Conservation (phyloP, 2,329 filamentous ascomycete species). For the Didymellaceae sp. region DNA sequence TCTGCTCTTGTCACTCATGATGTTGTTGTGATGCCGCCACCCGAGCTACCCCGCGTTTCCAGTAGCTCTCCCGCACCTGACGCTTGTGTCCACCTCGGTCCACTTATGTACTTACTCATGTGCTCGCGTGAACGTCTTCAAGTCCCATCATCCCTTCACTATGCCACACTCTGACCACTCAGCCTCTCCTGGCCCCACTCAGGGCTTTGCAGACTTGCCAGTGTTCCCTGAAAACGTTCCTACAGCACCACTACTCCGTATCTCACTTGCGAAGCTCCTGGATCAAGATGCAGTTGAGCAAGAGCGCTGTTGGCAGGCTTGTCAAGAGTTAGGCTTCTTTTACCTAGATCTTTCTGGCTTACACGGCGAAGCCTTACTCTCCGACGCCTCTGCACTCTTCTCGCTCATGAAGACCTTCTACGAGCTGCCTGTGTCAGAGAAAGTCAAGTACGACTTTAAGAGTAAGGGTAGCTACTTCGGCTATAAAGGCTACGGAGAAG, state of each 20-base stretch:
- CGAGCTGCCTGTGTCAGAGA: constrained; percentile 58
- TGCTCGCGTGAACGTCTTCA: neutral
- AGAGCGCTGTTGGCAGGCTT: constrained; percentile 50
- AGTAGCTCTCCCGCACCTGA: constrained; percentile 12
- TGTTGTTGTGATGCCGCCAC: neutral
- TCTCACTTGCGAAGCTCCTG: constrained; percentile 52
- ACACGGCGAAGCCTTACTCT: constrained; percentile 51
- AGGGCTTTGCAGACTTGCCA: constrained; percentile 45
- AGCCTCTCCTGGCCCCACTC: constrained; percentile 10
- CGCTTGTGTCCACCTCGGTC: constrained; percentile 8
- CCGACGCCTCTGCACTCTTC: constrained; percentile 54
- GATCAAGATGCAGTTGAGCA: constrained; percentile 42
- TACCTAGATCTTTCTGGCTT: constrained; percentile 58
- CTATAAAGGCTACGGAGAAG: constrained; percentile 56
- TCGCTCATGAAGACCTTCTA: constrained; percentile 56
- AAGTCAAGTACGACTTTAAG: constrained; percentile 62
- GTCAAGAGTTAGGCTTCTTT: constrained; percentile 62
- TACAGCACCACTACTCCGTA: constrained; percentile 50
- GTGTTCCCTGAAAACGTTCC: constrained; percentile 52
- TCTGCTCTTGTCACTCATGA: neutral
- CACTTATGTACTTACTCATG: neutral
- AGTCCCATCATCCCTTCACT: neutral
- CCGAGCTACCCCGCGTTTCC: constrained; percentile 29
- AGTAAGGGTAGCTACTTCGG: constrained; percentile 60
- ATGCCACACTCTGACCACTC: constrained; percentile 36